phyloP scores from a whole-genome alignment of 345 rosid genomes.

The Bruguiera gymnorhiza region DNA sequence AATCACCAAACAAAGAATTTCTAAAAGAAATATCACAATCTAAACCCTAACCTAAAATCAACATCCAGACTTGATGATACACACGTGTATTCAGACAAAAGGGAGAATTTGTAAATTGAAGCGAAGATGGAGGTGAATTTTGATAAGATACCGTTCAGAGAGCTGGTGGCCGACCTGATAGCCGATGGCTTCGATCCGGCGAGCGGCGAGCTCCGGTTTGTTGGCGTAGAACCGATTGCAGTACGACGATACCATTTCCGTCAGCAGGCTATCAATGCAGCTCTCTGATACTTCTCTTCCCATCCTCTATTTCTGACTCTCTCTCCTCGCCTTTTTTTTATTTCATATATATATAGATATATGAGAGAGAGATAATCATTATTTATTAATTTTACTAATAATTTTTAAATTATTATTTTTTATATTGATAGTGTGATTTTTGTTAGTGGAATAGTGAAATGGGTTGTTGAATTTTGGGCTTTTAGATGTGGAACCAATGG shows the following conservation, averaged over 20 bases:
- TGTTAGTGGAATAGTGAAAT: no score
- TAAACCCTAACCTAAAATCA: background rate
- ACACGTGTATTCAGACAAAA: background rate
- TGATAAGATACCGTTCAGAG: conserved; percentile 63
- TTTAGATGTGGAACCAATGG: no score
- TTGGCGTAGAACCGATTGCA: conserved; percentile 76
- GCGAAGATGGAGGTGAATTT: background rate
- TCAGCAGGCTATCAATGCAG: conserved; percentile 75
- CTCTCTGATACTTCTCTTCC: conserved; percentile 94
- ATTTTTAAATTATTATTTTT: no score
- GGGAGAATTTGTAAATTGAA: background rate
- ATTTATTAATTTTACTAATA: no score
- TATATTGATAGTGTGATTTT: no score
- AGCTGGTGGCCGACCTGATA: conserved; percentile 99
- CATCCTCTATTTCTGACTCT: conserved; percentile 27
- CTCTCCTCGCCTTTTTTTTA: no score
- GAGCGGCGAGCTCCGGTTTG: conserved; percentile 97
- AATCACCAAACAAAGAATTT: background rate
- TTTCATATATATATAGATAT: no score
- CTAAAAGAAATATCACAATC: background rate
- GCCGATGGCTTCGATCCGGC: conserved; percentile 97
- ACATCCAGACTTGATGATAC: background rate
- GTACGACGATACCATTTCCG: conserved; percentile 83
- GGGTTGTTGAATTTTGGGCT: no score
- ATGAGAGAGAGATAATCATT: no score